These are phyloP conservation scores for Suillus occidentalis DNA, from an alignment of 768 basidiomycete species.

Conservation along the genomic window DNA sequence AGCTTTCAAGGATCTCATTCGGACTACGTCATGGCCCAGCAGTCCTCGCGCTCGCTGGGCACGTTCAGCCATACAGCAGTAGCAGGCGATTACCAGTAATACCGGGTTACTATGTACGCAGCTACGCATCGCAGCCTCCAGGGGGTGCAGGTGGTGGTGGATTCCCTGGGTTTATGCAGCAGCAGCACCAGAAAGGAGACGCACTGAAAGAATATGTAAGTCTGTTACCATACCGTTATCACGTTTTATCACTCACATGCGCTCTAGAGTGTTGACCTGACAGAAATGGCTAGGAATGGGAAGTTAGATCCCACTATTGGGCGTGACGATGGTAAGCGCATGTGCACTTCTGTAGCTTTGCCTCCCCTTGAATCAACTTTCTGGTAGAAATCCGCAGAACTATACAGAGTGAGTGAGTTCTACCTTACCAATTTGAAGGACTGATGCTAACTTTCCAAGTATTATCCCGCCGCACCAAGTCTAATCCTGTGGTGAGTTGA, in stretches of 20 bases:
- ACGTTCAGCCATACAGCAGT: background rate
- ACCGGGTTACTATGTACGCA: slow-evolving; percentile 21
- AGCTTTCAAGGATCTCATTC: slow-evolving; percentile 17
- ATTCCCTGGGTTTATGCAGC: slow-evolving; percentile 60
- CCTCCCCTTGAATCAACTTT: background rate
- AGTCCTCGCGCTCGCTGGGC: slow-evolving; percentile 12
- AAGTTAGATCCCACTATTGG: slow-evolving; percentile 92
- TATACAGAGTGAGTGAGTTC: slow-evolving; percentile 83
- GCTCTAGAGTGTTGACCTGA: slow-evolving; percentile 75
- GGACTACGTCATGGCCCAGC: slow-evolving; percentile 19
- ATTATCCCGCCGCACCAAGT: slow-evolving; percentile 85
- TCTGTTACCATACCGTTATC: slow-evolving; percentile 32
- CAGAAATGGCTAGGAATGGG: slow-evolving; percentile 78
- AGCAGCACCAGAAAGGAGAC: slow-evolving; percentile 77
- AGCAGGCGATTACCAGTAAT: background rate
- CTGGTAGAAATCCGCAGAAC: slow-evolving; percentile 81
- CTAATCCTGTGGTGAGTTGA: slow-evolving; percentile 76
- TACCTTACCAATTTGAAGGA: background rate
- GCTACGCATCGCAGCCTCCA: slow-evolving; percentile 51
- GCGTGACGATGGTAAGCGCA: slow-evolving; percentile 66
- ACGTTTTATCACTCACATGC: background rate
- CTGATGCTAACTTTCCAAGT: slow-evolving; percentile 41
- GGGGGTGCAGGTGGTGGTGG: slow-evolving; percentile 45
- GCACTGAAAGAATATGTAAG: slow-evolving; percentile 78
- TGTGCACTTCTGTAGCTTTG: background rate